Percentiles rank a stretch among this genome's conserved stretches.
Evolutionary conservation across 441 rosid genomes (phyloP).

Genomic region (Breynia disticha): DNA sequence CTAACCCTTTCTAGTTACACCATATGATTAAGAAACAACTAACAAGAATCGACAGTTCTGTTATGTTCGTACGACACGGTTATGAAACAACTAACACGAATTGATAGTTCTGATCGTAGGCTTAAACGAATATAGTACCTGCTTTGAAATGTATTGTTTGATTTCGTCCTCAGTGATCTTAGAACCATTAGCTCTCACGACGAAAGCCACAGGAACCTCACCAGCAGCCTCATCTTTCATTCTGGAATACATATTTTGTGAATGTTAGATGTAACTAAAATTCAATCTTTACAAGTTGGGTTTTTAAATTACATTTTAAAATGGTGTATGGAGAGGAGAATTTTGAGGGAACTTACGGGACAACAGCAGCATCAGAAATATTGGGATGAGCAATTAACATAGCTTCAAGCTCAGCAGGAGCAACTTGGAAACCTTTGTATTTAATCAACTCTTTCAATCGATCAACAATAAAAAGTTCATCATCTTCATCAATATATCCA

Average conservation of each 20-base stretch:
- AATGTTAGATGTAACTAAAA: no score
- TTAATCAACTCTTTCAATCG: conserved; percentile 86
- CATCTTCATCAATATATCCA: conserved; percentile 77
- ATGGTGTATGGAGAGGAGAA: conserved; percentile 11
- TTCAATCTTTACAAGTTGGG: no score
- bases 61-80: no score
- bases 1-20: no score
- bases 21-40: no score
- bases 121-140: no score
- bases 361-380: conserved; percentile 74
- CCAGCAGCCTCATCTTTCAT: conserved; percentile 73
- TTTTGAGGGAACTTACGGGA: conserved; percentile 39
- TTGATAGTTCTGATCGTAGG: no score
- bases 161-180: conserved; percentile 54
- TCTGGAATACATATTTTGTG: conserved; percentile 18
- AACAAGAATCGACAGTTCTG: no score
- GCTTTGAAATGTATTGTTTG: conserved; percentile 53
- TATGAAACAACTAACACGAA: no score
- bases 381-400: conserved; percentile 50
- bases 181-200: conserved; percentile 52
- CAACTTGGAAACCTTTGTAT: conserved; percentile 87
- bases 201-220: conserved; percentile 73
- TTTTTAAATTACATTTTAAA: no score
- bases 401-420: conserved; percentile 89
- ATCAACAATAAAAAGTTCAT: conserved; percentile 79